phyloP scores from a whole-genome alignment of 2,329 filamentous ascomycete species.

The Dothideomycetes sp. region DNA sequence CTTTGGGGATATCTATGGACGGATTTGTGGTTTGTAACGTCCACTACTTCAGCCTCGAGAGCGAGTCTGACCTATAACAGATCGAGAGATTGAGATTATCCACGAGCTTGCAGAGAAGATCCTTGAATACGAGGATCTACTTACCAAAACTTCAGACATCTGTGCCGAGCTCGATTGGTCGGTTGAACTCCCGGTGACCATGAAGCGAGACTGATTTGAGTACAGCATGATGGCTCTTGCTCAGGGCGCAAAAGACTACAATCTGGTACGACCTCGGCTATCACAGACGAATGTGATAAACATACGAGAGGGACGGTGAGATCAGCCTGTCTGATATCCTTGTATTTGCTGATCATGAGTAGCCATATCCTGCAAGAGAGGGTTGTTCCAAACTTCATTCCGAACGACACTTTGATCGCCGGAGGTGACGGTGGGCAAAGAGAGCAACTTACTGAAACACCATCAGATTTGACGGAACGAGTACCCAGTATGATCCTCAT shows the following conservation, averaged over 20 bases:
- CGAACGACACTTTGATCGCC: conserved; percentile 66
- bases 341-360: conserved; percentile 11
- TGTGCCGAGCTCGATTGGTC: conserved; percentile 75
- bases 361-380: conserved; percentile 80
- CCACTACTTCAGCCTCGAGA: too few relatives aligned
- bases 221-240: conserved; percentile 67
- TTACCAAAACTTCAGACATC: conserved; percentile 63
- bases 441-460: background rate
- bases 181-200: background rate
- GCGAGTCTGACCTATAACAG: conserved; percentile 32
- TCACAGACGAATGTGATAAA: conserved; percentile 59
- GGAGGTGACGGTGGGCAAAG: conserved; percentile 44
- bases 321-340: background rate
- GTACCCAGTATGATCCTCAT: conserved; percentile 64
- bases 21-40: conserved; percentile 65
- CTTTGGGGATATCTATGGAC: conserved; percentile 75
- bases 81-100: conserved; percentile 81
- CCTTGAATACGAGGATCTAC: conserved; percentile 56
- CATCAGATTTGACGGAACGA: background rate
- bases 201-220: conserved; percentile 16
- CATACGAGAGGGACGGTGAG: conserved; percentile 64
- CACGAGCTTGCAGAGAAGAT: conserved; percentile 65
- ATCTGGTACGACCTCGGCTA: conserved; percentile 60
- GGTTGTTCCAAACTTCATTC: conserved; percentile 67
- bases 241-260: conserved; percentile 64